A percentile compares a stretch with the other conserved stretches of the same genome.
Evolutionary conservation across 208 protist species (phyloP).

Genomic region (Kentomonas sorsogonicus): DNA sequence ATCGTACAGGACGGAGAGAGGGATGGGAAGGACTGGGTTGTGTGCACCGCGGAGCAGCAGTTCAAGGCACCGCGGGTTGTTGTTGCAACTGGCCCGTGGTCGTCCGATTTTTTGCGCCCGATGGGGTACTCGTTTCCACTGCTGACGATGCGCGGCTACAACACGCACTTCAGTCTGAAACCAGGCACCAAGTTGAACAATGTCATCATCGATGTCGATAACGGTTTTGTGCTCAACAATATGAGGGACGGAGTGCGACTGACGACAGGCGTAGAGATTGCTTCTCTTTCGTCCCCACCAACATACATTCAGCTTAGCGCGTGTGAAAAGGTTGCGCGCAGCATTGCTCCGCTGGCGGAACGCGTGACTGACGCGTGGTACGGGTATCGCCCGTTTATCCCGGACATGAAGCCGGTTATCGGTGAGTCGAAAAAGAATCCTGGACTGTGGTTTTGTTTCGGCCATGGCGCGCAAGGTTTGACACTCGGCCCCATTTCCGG

Average conservation of each 20-base stretch:
- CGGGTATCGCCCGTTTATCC: slow-evolving; percentile 18
- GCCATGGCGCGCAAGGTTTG: slow-evolving; percentile 17
- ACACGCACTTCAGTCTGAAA: slow-evolving; percentile 16
- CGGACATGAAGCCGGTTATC: slow-evolving; percentile 33
- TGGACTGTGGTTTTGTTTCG: slow-evolving; percentile 22
- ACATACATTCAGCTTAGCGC: slow-evolving; percentile 14
- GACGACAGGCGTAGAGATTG: slow-evolving; percentile 25
- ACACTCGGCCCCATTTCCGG: slow-evolving; percentile 17
- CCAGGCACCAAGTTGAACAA: slow-evolving; percentile 10
- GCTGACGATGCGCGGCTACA: neutral
- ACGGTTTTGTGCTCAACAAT: slow-evolving; percentile 17
- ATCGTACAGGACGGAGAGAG: neutral
- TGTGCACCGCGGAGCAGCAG: slow-evolving; percentile 5
- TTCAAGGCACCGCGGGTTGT: slow-evolving; percentile 17
- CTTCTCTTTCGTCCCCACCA: slow-evolving; percentile 10
- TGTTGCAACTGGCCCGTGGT: slow-evolving; percentile 11
- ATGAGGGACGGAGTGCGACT: slow-evolving; percentile 19
- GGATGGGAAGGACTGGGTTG: neutral
- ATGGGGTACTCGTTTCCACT: neutral
- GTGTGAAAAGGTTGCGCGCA: slow-evolving; percentile 10
- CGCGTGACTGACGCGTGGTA: slow-evolving; percentile 18
- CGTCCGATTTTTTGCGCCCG: neutral
- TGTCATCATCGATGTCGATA: slow-evolving; percentile 21
- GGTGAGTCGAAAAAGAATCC: slow-evolving; percentile 16
- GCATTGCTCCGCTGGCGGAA: slow-evolving; percentile 17